Evolutionary conservation across 2,329 filamentous ascomycete species (phyloP), one percentile per base, ranked within the genome.

Genomic region (Beauveria varroae): DNA sequence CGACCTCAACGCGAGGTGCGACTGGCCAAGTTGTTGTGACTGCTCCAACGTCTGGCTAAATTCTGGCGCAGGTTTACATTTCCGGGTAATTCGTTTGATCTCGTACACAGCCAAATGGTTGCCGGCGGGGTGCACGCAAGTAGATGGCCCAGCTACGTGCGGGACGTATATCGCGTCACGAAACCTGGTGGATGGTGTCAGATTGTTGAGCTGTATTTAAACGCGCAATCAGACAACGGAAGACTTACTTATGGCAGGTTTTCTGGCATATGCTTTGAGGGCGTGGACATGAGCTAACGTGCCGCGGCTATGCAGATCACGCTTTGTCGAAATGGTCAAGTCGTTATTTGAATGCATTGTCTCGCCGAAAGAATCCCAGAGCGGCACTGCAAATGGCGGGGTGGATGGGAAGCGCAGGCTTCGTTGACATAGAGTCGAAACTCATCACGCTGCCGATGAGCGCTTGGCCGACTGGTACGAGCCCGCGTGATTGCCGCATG

Each of bases 171-270:
- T 65, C 81, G 84, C 24, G 81, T 91, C 10, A 76, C 93, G 64
- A 87, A 85, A 56, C 87, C 86, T 6, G 88, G 87, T 2, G 92
- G 93, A 1, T 96, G 91, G 91, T 82, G 89, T 63, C 91, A 96
- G 70, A 87, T 96, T 81, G 84, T 90, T n/a, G 93, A 96, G 70
- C 83, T 93, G 67, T 91, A 96, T 69, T 88, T 87, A 72, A 91
- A 91, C 65, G 86, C 90, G 28, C 93, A 96, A 72, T 96, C 91
- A 0, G 86, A 93, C 67, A 96, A 90, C 68, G 91, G 91, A 5
- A 86, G 84, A n/a, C 76, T 95, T 67, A 86, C 84, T 12, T 81
- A 86, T 56, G 79, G 85, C 81, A 69, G 72, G 79, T 53, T 41
- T 9, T 12, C 22, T 26, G 34, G 46, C 1, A 24, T 24, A 3